Evolutionary conservation across 2,329 filamentous ascomycete genomes (phyloP), one percentile per base, ranked within the genome.

Genomic region (Aspergillus novoparasiticus): DNA sequence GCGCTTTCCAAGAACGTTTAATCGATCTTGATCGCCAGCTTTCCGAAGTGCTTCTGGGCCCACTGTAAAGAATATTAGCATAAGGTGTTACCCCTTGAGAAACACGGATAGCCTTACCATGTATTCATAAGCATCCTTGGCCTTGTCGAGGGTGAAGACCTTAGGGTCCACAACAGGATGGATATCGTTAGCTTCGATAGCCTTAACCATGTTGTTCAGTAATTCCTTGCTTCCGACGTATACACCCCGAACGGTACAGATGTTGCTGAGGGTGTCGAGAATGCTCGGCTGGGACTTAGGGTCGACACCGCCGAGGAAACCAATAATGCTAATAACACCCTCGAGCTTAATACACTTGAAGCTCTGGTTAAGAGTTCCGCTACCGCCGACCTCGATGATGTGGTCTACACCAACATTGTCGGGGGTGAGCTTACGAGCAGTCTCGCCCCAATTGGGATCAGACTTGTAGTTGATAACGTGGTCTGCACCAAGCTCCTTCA

Each of bases 341-440:
- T 87, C 86, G 34, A 82, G 81, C 58, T 79, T 80, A 62, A 87
- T 77, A 1, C 84, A 83, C 66, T 83, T 83, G 46, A 89, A 76
- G 3, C 81, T 83, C 71, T 89, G 82, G 3, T 78, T 69, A 66
- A 91, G 81, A 0, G 88, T 90, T n/a, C 80, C 82, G 0, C 86
- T 80, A 0, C 89, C 89, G 14, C 87, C 89, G n/a, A 90, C 84
- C 69, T 92, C 89, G 45, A 90, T 71, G 45, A 91, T 78, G 64
- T 88, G 81, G 68, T 90, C 84, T 9, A 89, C 85, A 14, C 89
- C 89, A 2, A 69, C 70, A 19, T 83, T 83, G 0, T 78, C 74
- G 0, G 85, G 80, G 0, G 82, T 84, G 11, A 83, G 72, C 11
- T 78, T 77, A 63, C 84, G 81, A 19, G 87, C 87, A 32, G 82